phyloP scores from a whole-genome alignment of 768 basidiomycete genomes.

The Amanita exitialis region DNA sequence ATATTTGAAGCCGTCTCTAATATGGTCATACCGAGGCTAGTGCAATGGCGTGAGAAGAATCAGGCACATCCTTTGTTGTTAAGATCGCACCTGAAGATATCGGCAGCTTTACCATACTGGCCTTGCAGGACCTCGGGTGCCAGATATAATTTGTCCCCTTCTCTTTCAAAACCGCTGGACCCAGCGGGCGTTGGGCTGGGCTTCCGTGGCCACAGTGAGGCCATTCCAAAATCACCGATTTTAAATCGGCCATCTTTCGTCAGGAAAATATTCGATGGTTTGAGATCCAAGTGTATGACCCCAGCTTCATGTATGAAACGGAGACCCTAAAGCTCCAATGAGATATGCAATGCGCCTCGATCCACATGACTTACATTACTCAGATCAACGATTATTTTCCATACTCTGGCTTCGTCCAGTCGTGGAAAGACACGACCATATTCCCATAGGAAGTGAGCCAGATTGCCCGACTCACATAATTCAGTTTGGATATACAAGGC shows the following conservation, averaged over 20 bases:
- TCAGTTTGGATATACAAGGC: slow-evolving; percentile 89
- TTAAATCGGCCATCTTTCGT: slow-evolving; percentile 82
- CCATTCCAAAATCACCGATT: slow-evolving; percentile 99
- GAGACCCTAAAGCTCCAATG: slow-evolving; percentile 47
- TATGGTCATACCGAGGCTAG: slow-evolving; percentile 90
- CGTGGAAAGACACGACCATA: slow-evolving; percentile 78
- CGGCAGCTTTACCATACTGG: slow-evolving; percentile 85
- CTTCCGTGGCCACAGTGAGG: slow-evolving; percentile 81
- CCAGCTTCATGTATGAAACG: slow-evolving; percentile 82
- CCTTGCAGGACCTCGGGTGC: slow-evolving; percentile 94
- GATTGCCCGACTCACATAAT: slow-evolving; percentile 87
- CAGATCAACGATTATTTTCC: slow-evolving; percentile 92
- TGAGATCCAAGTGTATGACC: slow-evolving; percentile 92
- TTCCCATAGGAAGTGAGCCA: slow-evolving; percentile 84
- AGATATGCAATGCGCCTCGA: slow-evolving; percentile 13
- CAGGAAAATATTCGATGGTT: slow-evolving; percentile 95
- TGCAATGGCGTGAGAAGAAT: slow-evolving; percentile 28
- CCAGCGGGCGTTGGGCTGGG: slow-evolving; percentile 18
- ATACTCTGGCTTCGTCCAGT: slow-evolving; percentile 86
- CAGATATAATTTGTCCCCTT: slow-evolving; percentile 96
- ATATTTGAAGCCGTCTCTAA: slow-evolving; percentile 95
- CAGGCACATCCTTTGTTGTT: slow-evolving; percentile 10
- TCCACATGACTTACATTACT: slow-evolving; percentile 59
- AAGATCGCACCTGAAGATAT: slow-evolving; percentile 85
- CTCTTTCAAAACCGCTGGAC: slow-evolving; percentile 69